phyloP scores from a whole-genome alignment of 108 stramenopile genomes.

The Cyclotella baltica region DNA sequence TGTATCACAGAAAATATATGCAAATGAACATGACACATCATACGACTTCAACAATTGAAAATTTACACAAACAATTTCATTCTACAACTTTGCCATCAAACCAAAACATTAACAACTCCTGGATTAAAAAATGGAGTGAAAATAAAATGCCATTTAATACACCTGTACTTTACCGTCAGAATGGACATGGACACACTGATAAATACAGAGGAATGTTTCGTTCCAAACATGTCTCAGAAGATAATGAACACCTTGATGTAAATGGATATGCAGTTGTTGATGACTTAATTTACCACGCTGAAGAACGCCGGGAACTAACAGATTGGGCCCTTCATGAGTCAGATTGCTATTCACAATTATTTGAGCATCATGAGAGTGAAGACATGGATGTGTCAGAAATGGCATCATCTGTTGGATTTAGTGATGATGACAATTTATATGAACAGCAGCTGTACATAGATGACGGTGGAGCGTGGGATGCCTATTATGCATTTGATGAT shows the following conservation, averaged over 20 bases:
- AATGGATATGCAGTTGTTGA: constrained; percentile 59
- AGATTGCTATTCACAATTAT: neutral
- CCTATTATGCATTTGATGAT: constrained; percentile 67
- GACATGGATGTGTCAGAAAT: neutral
- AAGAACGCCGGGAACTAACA: constrained; percentile 17
- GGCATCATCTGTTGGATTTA: constrained; percentile 11
- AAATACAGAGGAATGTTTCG: constrained; percentile 29
- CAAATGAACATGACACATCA: neutral
- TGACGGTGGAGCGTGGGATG: constrained; percentile 55
- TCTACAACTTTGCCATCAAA: neutral
- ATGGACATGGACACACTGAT: constrained; percentile 16
- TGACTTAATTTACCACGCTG: constrained; percentile 30
- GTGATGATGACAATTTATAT: constrained; percentile 20
- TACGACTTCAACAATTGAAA: neutral
- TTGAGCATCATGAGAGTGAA: neutral
- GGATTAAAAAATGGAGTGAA: constrained; percentile 30
- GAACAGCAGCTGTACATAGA: constrained; percentile 30
- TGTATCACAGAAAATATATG: neutral
- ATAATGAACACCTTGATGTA: constrained; percentile 16
- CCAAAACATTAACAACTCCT: constrained; percentile 1
- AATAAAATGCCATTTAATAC: constrained; percentile 43
- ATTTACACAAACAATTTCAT: neutral
- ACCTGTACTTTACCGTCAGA: constrained; percentile 41
- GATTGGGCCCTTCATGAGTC: constrained; percentile 1
- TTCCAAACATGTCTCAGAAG: constrained; percentile 2